A percentile compares a stretch with the other conserved stretches of the same genome.
These are phyloP conservation scores for Fomitopsis pulvina DNA, from an alignment of 768 basidiomycete species.

Conservation along the genomic window DNA sequence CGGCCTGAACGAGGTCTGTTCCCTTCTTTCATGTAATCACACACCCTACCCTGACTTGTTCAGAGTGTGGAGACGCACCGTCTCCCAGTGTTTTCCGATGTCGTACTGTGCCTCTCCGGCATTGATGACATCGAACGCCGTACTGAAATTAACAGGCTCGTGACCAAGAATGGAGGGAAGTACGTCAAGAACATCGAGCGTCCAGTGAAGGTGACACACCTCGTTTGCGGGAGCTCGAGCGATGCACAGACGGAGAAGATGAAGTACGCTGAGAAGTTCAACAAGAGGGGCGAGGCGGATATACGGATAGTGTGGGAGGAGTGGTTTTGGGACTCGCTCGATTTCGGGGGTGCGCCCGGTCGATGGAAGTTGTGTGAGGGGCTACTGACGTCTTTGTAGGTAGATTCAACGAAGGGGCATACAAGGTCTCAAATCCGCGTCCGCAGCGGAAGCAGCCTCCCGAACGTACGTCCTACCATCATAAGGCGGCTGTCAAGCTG, in stretches of 20 bases:
- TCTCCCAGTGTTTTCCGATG: constrained; percentile 65
- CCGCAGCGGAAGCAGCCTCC: constrained; percentile 43
- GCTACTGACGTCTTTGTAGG: constrained; percentile 28
- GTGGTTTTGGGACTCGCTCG: constrained; percentile 93
- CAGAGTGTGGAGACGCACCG: constrained; percentile 58
- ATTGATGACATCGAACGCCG: constrained; percentile 57
- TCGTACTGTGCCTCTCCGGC: constrained; percentile 72
- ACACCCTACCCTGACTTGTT: not conserved
- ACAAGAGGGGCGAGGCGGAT: constrained; percentile 57
- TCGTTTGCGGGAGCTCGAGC: constrained; percentile 61
- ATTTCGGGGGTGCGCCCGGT: constrained; percentile 39
- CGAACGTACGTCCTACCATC: constrained; percentile 12
- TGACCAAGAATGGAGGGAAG: constrained; percentile 54
- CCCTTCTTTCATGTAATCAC: too few species aligned
- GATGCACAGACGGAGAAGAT: constrained; percentile 57
- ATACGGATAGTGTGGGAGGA: constrained; percentile 89
- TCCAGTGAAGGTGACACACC: constrained; percentile 76
- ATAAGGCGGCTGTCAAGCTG: not conserved
- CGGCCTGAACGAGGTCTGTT: constrained; percentile 51
- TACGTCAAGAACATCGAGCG: constrained; percentile 75
- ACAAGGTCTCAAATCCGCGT: constrained; percentile 52
- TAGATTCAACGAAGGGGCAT: constrained; percentile 56
- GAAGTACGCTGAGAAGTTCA: constrained; percentile 71
- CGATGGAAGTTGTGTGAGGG: not conserved
- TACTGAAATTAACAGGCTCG: constrained; percentile 53